phyloP scores from a whole-genome alignment of 2,329 filamentous ascomycete species.

The Spiromastix sp. region DNA sequence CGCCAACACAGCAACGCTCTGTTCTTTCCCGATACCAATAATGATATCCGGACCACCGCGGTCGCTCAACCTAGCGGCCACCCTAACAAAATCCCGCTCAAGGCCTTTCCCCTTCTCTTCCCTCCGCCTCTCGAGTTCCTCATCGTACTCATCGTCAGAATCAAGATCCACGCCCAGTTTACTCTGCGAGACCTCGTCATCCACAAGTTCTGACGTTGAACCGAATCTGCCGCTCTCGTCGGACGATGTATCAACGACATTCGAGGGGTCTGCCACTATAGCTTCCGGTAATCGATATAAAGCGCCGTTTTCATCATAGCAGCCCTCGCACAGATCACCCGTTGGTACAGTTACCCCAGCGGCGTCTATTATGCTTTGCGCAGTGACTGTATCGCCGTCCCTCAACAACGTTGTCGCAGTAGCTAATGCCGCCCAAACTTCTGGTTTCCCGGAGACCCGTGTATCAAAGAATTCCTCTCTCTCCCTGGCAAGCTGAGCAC shows the following conservation, averaged over 20 bases:
- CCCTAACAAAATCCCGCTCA: slow-evolving; percentile 44
- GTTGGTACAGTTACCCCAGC: slow-evolving; percentile 66
- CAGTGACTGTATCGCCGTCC: slow-evolving; percentile 52
- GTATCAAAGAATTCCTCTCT: slow-evolving; percentile 85
- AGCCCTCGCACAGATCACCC: slow-evolving; percentile 60
- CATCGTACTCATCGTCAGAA: slow-evolving; percentile 29
- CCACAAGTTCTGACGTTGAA: slow-evolving; percentile 5
- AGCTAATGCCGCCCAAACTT: slow-evolving; percentile 71
- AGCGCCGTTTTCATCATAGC: slow-evolving; percentile 60
- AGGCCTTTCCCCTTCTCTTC: slow-evolving; percentile 53
- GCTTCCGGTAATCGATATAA: slow-evolving; percentile 60
- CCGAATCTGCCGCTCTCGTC: slow-evolving; percentile 15
- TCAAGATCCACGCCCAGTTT: slow-evolving; percentile 28
- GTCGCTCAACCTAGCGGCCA: slow-evolving; percentile 57
- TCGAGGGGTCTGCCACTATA: slow-evolving; percentile 54
- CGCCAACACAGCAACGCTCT: slow-evolving; percentile 55
- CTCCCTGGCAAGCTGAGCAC: slow-evolving; percentile 56
- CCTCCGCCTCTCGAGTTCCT: slow-evolving; percentile 31
- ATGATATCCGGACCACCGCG: slow-evolving; percentile 52
- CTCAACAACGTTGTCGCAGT: slow-evolving; percentile 60
- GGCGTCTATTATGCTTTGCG: slow-evolving; percentile 71
- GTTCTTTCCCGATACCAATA: slow-evolving; percentile 46
- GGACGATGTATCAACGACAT: slow-evolving; percentile 11
- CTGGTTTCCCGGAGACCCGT: slow-evolving; percentile 61
- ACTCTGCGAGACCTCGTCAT: slow-evolving; percentile 21